A percentile compares a stretch with the other conserved stretches of the same genome.
Evolutionary conservation across 2,329 filamentous ascomycete species (phyloP).

Genomic region (Lasiodiplodia hormozganensis): DNA sequence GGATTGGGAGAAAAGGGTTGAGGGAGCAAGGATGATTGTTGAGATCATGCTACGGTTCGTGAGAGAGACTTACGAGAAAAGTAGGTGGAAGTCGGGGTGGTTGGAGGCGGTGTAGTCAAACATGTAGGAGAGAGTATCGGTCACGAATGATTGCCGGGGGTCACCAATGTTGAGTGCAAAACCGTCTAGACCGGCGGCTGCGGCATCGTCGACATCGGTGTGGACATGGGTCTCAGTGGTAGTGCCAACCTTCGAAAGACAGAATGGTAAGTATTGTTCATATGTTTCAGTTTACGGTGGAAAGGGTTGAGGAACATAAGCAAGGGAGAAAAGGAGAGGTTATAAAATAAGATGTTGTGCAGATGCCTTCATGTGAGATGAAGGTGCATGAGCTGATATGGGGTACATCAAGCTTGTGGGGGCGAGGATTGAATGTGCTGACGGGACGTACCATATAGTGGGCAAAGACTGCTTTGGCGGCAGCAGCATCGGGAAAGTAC

Average conservation of each 20-base stretch:
- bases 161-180: conserved; percentile 23
- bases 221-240: background rate
- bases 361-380: background rate
- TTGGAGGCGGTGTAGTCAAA: background rate
- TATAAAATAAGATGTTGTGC: background rate
- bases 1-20: background rate
- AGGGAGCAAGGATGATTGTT: too few species aligned
- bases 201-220: conserved; percentile 16
- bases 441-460: conserved; percentile 18
- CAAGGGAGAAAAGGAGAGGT: background rate
- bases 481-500: conserved; percentile 1
- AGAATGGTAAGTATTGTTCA: background rate
- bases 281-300: background rate
- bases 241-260: conserved; percentile 1
- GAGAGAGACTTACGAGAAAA: conserved; percentile 8
- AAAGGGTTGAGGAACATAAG: background rate
- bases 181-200: conserved; percentile 9
- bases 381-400: background rate
- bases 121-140: background rate
- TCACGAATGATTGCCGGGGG: conserved; percentile 10
- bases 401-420: background rate
- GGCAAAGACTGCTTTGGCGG: conserved; percentile 12
- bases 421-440: background rate
- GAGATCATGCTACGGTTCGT: background rate
- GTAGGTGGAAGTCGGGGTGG: conserved; percentile 1